These are phyloP conservation scores for Colletotrichum spinosum DNA, from an alignment of 2,329 filamentous ascomycete species.

Conservation along the genomic window DNA sequence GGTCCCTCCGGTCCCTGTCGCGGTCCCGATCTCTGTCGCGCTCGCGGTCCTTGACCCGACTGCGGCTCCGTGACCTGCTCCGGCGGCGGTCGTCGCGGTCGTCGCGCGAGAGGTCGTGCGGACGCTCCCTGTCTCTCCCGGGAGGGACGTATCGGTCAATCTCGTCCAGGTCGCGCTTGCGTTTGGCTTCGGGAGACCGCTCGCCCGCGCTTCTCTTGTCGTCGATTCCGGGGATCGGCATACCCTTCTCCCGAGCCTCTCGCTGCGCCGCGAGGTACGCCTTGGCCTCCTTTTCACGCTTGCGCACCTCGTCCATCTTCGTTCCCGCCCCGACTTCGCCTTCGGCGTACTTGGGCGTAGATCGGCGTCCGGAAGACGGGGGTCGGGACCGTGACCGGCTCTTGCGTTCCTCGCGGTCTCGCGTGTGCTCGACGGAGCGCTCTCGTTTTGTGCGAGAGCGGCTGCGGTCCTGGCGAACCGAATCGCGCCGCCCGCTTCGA, in stretches of 20 bases:
- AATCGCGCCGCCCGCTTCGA: conserved; percentile 34
- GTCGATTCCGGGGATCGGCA: conserved; percentile 69
- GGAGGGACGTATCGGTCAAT: conserved; percentile 62
- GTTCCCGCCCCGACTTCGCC: conserved; percentile 64
- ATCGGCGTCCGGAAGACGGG: conserved; percentile 40
- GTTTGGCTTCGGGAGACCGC: conserved; percentile 55
- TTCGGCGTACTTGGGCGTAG: conserved; percentile 40
- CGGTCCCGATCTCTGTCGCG: conserved; percentile 46
- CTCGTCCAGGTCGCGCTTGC: conserved; percentile 50
- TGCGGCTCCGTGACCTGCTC: conserved; percentile 51
- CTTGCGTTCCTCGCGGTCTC: conserved; percentile 47
- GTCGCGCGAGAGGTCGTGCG: conserved; percentile 42
- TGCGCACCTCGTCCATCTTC: conserved; percentile 71
- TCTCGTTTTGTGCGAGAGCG: conserved; percentile 39
- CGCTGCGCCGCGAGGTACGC: conserved; percentile 72
- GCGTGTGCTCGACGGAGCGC: conserved; percentile 40
- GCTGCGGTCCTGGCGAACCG: conserved; percentile 38
- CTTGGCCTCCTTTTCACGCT: conserved; percentile 73
- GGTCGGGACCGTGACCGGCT: conserved; percentile 59
- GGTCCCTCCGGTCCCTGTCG: conserved; percentile 47
- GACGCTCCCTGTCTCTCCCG: conserved; percentile 50
- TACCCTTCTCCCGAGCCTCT: conserved; percentile 69
- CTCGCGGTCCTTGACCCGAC: conserved; percentile 47
- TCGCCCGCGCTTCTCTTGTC: conserved; percentile 58
- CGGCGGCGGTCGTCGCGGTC: conserved; percentile 47